These are phyloP conservation scores for Monilinia polystroma DNA, from an alignment of 2,329 filamentous ascomycete species.

Conservation along the genomic window DNA sequence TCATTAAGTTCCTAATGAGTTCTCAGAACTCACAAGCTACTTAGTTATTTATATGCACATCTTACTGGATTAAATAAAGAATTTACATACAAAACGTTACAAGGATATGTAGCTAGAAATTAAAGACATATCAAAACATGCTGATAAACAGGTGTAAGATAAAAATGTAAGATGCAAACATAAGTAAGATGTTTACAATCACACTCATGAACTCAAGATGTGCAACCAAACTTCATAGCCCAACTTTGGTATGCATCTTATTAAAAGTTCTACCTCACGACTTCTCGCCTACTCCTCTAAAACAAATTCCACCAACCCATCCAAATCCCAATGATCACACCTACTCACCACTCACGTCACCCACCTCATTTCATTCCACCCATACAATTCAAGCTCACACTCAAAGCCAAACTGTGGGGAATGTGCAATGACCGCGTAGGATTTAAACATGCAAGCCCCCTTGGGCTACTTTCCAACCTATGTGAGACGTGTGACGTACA, in stretches of 20 bases:
- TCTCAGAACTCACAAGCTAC: too few species aligned
- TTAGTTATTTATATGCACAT: too few species aligned
- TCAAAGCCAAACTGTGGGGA: not conserved
- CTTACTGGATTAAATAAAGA: too few species aligned
- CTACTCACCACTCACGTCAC: not conserved
- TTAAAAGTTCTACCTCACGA: not conserved
- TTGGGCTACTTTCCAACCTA: not conserved
- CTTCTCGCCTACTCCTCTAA: too few species aligned
- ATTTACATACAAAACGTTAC: too few species aligned
- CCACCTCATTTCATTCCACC: too few species aligned
- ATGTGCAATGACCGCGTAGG: not conserved
- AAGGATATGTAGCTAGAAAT: too few species aligned
- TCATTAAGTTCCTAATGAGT: too few species aligned
- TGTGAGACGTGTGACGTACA: not conserved
- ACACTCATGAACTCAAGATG: not conserved
- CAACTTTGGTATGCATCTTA: not conserved
- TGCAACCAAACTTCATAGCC: not conserved
- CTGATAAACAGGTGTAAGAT: too few species aligned
- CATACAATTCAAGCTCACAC: not conserved
- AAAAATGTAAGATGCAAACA: too few species aligned
- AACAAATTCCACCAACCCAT: not conserved
- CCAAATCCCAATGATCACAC: not conserved
- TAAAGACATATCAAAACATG: too few species aligned
- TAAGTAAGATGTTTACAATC: too few species aligned
- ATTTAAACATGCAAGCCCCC: not conserved